Conservation (phyloP, 2,329 filamentous ascomycete genomes). For the Fusarium poae region DNA sequence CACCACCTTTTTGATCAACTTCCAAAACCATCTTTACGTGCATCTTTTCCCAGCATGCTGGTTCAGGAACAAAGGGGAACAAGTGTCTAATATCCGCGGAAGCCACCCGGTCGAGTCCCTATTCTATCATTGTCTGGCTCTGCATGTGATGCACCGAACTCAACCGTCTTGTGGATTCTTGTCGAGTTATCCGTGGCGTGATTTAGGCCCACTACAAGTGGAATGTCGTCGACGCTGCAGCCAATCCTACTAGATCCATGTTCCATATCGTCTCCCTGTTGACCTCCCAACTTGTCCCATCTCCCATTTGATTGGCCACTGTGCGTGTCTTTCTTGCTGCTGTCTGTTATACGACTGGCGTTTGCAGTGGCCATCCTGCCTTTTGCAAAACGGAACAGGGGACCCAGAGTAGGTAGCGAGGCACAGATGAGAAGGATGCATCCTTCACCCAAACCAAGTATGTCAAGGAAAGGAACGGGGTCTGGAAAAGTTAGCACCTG, state of each 20-base stretch:
- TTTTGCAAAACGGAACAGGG: conserved; percentile 39
- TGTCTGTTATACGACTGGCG: conserved; percentile 7
- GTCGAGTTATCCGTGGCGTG: neutral
- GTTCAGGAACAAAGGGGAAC: conserved; percentile 6
- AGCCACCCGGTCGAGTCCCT: neutral
- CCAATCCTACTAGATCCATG: conserved; percentile 36
- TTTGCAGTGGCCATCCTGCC: conserved; percentile 32
- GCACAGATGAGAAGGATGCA: conserved; percentile 46
- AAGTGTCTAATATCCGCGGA: neutral
- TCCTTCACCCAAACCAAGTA: conserved; percentile 45
- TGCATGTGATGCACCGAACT: conserved; percentile 21
- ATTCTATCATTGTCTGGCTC: neutral
- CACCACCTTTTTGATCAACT: neutral
- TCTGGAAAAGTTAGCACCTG: neutral
- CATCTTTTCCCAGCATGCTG: neutral
- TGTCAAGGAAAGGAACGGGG: conserved; percentile 44
- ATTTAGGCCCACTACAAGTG: conserved; percentile 37
- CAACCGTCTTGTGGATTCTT: conserved; percentile 26
- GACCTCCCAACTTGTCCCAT: conserved; percentile 36
- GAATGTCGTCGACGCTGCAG: conserved; percentile 47
- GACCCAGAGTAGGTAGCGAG: conserved; percentile 44
- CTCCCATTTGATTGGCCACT: conserved; percentile 6
- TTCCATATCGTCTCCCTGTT: conserved; percentile 40
- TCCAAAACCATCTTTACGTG: neutral
- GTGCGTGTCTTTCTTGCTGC: conserved; percentile 1